Conservation (phyloP, 345 rosid species). For the Linum usitatissimum region DNA sequence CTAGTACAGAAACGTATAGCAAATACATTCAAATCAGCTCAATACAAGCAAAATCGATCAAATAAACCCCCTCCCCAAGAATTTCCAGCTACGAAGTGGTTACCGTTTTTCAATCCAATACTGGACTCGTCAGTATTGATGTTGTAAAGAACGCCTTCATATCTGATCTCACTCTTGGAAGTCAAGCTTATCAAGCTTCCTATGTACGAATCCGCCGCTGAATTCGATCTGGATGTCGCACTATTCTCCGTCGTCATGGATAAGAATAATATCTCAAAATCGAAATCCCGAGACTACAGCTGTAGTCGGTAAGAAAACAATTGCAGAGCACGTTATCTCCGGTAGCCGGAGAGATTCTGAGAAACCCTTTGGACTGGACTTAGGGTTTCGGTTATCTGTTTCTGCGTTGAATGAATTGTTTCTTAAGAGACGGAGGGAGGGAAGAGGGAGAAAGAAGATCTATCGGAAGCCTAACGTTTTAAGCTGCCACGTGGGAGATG, state of each 20-base stretch:
- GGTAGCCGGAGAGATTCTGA: background rate
- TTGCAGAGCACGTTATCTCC: background rate
- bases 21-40: background rate
- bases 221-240: conserved; percentile 38
- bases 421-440: too few species aligned
- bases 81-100: background rate
- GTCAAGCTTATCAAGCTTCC: conserved; percentile 97
- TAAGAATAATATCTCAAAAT: background rate
- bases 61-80: background rate
- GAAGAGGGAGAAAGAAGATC: too few species aligned
- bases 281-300: background rate
- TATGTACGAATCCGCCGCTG: conserved; percentile 77
- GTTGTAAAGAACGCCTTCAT: conserved; percentile 84
- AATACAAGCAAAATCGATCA: background rate
- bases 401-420: background rate
- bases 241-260: conserved; percentile 53
- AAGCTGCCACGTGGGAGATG: too few species aligned
- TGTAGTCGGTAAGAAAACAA: background rate
- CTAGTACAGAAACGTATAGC: background rate
- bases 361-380: background rate
- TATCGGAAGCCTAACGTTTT: too few species aligned
- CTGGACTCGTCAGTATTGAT: conserved; percentile 95
- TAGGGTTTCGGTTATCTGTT: conserved; percentile 3
- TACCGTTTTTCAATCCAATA: conserved; percentile 86
- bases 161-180: conserved; percentile 93